A percentile compares a stretch with the other conserved stretches of the same genome.
These are phyloP conservation scores for Punctularia strigosozonata DNA, from an alignment of 768 basidiomycete species.

Conservation along the genomic window DNA sequence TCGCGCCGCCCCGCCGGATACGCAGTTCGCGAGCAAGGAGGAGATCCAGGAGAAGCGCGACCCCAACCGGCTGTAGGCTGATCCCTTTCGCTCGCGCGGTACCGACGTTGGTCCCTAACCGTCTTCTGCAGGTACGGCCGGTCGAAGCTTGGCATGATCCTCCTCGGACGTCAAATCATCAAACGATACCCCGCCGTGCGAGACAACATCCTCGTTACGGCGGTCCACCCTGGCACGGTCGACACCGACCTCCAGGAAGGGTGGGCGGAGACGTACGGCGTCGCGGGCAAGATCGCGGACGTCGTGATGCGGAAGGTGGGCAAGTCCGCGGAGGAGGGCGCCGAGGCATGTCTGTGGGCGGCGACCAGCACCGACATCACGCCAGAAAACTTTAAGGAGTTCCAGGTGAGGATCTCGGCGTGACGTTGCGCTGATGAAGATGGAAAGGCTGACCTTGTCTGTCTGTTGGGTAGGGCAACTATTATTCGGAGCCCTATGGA, in stretches of 20 bases:
- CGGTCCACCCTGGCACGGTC: conserved; percentile 18
- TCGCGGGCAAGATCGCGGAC: conserved; percentile 13
- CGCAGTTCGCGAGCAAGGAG: conserved; percentile 13
- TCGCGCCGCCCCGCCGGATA: conserved; percentile 10
- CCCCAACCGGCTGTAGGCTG: conserved; percentile 2
- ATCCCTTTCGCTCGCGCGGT: neutral
- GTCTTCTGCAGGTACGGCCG: conserved; percentile 12
- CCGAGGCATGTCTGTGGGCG: conserved; percentile 18
- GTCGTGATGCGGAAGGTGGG: conserved; percentile 8
- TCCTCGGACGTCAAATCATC: conserved; percentile 12
- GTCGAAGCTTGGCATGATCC: conserved; percentile 16
- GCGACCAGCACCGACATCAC: conserved; percentile 16
- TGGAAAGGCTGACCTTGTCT: neutral
- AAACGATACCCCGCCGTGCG: no score
- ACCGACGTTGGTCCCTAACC: neutral
- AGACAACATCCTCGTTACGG: conserved; percentile 13
- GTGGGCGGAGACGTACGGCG: conserved; percentile 15
- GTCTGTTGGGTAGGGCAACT: conserved; percentile 11
- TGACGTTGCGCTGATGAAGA: no score
- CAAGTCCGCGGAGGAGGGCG: conserved; percentile 18
- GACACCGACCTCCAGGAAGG: conserved; percentile 16
- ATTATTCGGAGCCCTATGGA: conserved; percentile 16
- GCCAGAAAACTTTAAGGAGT: conserved; percentile 15
- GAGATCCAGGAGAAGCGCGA: conserved; percentile 16
- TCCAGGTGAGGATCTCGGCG: conserved; percentile 11